These are phyloP conservation scores for Dactylonectria estremocensis DNA, from an alignment of 2,329 filamentous ascomycete species.

Conservation along the genomic window DNA sequence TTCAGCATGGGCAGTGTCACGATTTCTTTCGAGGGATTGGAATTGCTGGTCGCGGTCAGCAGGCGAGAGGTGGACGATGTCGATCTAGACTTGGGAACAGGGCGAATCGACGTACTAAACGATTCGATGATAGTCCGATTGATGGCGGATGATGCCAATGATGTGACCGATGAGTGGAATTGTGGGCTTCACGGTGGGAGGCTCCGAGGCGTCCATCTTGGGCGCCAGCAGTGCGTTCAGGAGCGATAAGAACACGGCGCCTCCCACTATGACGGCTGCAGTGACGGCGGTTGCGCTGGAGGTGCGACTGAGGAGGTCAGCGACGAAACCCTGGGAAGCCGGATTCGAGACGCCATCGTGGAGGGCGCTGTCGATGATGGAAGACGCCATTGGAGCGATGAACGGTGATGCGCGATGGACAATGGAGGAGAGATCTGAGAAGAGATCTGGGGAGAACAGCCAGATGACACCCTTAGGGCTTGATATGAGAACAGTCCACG, in stretches of 20 bases:
- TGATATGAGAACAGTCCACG: background rate
- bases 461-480: background rate
- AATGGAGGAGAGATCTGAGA: background rate
- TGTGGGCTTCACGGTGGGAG: conserved; percentile 56
- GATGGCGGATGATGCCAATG: conserved; percentile 57
- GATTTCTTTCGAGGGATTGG: conserved; percentile 50
- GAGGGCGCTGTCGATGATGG: background rate
- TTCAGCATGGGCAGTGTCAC: conserved; percentile 62
- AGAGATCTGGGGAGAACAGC: background rate
- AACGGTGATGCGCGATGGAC: background rate
- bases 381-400: background rate
- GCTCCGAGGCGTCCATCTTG: conserved; percentile 56
- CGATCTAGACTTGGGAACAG: background rate
- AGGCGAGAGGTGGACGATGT: background rate
- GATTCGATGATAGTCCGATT: conserved; percentile 54
- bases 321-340: background rate
- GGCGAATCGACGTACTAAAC: conserved; percentile 53
- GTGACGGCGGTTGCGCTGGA: conserved; percentile 2
- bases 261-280: conserved; percentile 30
- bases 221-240: conserved; percentile 38
- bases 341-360: background rate
- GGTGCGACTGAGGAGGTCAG: background rate
- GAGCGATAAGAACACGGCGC: conserved; percentile 28
- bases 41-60: conserved; percentile 37
- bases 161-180: conserved; percentile 64